Conservation (phyloP, 805 yeast species). For the Saccharomycopsis olivae region DNA sequence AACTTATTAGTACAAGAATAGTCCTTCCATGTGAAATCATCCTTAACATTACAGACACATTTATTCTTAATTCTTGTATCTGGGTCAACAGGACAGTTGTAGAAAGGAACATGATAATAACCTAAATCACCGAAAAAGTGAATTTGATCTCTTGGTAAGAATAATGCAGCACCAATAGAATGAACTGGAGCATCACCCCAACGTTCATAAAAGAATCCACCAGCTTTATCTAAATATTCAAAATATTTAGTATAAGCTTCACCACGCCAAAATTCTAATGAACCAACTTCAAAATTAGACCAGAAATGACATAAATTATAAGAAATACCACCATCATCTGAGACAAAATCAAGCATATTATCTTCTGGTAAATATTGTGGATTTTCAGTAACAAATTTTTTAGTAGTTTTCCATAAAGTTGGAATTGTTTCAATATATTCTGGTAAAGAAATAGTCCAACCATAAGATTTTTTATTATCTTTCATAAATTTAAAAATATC, state of each 20-base stretch:
- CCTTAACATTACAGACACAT: constrained; percentile 62
- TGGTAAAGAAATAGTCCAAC: constrained; percentile 68
- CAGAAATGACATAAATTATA: constrained; percentile 84
- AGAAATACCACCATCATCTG: constrained; percentile 58
- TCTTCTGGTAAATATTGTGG: constrained; percentile 50
- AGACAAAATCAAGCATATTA: constrained; percentile 59
- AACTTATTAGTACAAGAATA: constrained; percentile 64
- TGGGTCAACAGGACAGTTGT: constrained; percentile 65
- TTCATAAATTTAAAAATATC: constrained; percentile 77
- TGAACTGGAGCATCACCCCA: constrained; percentile 96
- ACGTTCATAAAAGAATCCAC: constrained; percentile 89
- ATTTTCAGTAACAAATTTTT: constrained; percentile 44
- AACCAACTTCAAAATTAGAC: constrained; percentile 83
- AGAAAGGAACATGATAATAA: constrained; percentile 74
- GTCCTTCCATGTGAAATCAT: constrained; percentile 68
- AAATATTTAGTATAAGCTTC: constrained; percentile 64
- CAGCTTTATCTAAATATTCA: constrained; percentile 62
- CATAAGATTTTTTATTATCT: constrained; percentile 63
- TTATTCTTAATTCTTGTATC: constrained; percentile 45
- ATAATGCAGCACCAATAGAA: constrained; percentile 75
- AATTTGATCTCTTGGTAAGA: constrained; percentile 56
- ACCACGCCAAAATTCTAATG: constrained; percentile 63
- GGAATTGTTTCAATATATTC: constrained; percentile 66
- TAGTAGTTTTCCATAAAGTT: constrained; percentile 67
- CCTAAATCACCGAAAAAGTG: constrained; percentile 84